Evolutionary conservation across 495 filamentous ascomycete species (phyloP).

Genomic region (Xeromyces bisporus): DNA sequence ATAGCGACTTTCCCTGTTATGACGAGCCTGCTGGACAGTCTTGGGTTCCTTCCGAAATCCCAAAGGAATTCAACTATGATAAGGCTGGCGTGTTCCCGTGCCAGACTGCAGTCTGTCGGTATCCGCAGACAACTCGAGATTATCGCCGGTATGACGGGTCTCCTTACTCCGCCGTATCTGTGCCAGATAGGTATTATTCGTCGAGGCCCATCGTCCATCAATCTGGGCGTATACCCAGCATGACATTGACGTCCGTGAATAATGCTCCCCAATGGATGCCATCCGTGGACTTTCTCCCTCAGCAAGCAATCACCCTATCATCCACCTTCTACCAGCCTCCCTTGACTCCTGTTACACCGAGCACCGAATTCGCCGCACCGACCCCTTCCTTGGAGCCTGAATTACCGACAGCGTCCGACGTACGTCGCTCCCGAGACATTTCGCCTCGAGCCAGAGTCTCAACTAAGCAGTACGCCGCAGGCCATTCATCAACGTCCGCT

Average conservation of each 20-base stretch:
- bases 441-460: too few relatives aligned
- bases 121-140: slow-evolving; percentile 21
- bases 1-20: slow-evolving; percentile 26
- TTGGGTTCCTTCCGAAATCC: slow-evolving; percentile 24
- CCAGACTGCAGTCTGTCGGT: slow-evolving; percentile 22
- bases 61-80: slow-evolving; percentile 26
- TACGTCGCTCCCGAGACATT: too few relatives aligned
- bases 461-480: too few relatives aligned
- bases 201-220: slow-evolving; percentile 30
- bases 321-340: slow-evolving; percentile 19
- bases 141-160: too few relatives aligned
- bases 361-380: slow-evolving; percentile 31
- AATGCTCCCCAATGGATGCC: slow-evolving; percentile 29
- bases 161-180: too few relatives aligned
- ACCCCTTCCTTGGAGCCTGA: not conserved
- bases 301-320: slow-evolving; percentile 25
- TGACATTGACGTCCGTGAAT: slow-evolving; percentile 26
- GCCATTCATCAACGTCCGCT: too few relatives aligned
- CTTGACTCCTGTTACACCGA: slow-evolving; percentile 26
- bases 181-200: too few relatives aligned
- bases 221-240: slow-evolving; percentile 21
- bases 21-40: slow-evolving; percentile 29
- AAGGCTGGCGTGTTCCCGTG: slow-evolving; percentile 16
- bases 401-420: too few relatives aligned
- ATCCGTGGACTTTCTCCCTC: slow-evolving; percentile 18